Conservation (phyloP, 2,329 filamentous ascomycete genomes). For the Didymella arachidicola region DNA sequence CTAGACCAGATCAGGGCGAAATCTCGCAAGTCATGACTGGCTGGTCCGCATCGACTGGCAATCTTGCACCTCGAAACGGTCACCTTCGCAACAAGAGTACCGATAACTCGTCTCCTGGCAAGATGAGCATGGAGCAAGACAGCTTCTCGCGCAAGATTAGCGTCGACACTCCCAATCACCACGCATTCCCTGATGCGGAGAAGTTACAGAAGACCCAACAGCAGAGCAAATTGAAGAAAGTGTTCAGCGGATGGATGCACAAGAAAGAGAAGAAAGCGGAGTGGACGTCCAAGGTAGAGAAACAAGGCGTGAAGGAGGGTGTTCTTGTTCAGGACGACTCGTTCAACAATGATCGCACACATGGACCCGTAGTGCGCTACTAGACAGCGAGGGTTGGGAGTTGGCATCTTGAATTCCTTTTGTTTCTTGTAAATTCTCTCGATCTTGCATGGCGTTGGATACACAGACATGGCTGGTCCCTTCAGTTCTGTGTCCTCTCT, state of each 20-base stretch:
- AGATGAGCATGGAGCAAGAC: slow-evolving; percentile 36
- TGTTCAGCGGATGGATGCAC: slow-evolving; percentile 46
- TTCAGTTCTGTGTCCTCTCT: neutral
- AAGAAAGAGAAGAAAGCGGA: slow-evolving; percentile 50
- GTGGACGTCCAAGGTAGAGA: slow-evolving; percentile 55
- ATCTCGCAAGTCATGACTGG: slow-evolving; percentile 34
- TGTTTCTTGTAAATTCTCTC: slow-evolving; percentile 6
- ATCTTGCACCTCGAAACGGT: slow-evolving; percentile 25
- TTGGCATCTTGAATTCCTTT: neutral
- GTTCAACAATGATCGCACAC: slow-evolving; percentile 23
- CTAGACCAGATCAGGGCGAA: slow-evolving; percentile 16
- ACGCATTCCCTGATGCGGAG: slow-evolving; percentile 24
- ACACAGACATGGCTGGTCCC: slow-evolving; percentile 15
- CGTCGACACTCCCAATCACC: slow-evolving; percentile 29
- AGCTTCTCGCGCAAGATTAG: slow-evolving; percentile 48
- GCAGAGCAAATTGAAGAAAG: slow-evolving; percentile 45
- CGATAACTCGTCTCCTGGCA: slow-evolving; percentile 29
- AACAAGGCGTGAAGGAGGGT: slow-evolving; percentile 52
- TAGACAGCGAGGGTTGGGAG: slow-evolving; percentile 21
- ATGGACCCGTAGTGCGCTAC: slow-evolving; percentile 47
- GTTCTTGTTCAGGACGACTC: slow-evolving; percentile 42
- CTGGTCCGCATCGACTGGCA: slow-evolving; percentile 35
- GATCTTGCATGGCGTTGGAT: slow-evolving; percentile 17
- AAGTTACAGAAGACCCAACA: slow-evolving; percentile 40
- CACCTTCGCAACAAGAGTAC: slow-evolving; percentile 30